Conservation (phyloP, 257 asterid genomes). For the Hygrophila difformis region DNA sequence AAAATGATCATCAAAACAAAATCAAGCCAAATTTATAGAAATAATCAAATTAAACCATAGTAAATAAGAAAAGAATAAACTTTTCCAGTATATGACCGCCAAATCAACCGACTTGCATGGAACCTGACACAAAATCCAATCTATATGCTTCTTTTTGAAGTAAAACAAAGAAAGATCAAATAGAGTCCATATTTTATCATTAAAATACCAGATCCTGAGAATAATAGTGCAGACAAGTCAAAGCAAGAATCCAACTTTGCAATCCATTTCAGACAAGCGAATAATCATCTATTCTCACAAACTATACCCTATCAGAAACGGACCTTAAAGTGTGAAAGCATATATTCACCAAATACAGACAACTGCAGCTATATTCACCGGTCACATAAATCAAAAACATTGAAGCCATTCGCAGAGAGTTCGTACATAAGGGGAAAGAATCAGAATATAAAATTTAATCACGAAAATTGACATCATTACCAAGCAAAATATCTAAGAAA, state of each 20-base stretch:
- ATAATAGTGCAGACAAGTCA: slow-evolving; percentile 3
- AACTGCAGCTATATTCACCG: slow-evolving; percentile 5
- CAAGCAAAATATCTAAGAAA: background rate
- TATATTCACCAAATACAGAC: slow-evolving; percentile 2
- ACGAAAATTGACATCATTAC: background rate
- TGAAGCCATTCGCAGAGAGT: background rate
- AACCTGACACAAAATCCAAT: slow-evolving; percentile 3
- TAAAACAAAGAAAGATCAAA: slow-evolving; percentile 1
- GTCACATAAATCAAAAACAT: background rate
- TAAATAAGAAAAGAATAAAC: background rate
- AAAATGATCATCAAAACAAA: background rate
- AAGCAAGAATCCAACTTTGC: slow-evolving; percentile 8
- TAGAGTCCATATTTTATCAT: background rate
- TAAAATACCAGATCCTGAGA: background rate
- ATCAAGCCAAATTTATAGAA: background rate
- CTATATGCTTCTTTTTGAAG: background rate
- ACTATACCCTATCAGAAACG: background rate
- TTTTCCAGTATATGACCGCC: background rate
- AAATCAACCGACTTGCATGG: slow-evolving; percentile 1
- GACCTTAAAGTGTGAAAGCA: background rate
- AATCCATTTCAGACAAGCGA: slow-evolving; percentile 2
- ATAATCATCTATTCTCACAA: background rate
- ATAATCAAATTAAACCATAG: background rate
- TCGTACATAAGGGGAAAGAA: background rate
- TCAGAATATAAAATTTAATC: background rate